Percentiles rank a stretch among this genome's conserved stretches.
Conservation (phyloP, 176 grass and related monocot species). For the Calamus simplicifolius region DNA sequence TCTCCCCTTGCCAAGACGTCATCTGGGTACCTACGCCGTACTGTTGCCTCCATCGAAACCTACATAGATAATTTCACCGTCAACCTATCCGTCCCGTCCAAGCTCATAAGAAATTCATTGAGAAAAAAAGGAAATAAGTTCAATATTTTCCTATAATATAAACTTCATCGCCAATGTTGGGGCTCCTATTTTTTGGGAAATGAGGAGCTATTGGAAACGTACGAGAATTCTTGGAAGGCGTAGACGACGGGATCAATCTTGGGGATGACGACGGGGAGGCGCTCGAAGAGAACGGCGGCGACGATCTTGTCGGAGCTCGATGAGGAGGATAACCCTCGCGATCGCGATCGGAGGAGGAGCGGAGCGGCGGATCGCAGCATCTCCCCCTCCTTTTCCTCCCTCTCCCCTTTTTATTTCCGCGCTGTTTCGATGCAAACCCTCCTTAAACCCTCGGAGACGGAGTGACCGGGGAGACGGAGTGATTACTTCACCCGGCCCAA, state of each 20-base stretch:
- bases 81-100: neutral
- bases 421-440: too few species aligned
- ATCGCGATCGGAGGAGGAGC: conserved; percentile 9
- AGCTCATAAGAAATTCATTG: neutral
- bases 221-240: conserved; percentile 97
- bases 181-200: neutral
- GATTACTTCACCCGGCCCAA: too few species aligned
- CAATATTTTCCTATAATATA: neutral
- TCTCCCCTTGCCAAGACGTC: conserved; percentile 57
- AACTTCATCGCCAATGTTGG: too few species aligned
- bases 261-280: conserved; percentile 83
- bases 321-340: conserved; percentile 32
- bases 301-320: conserved; percentile 51
- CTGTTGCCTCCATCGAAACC: conserved; percentile 92
- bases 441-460: too few species aligned
- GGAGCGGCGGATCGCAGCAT: conserved; percentile 5
- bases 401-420: too few species aligned
- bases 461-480: too few species aligned
- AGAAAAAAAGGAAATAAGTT: neutral
- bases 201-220: neutral
- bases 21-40: conserved; percentile 80
- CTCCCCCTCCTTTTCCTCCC: neutral
- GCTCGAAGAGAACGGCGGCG: conserved; percentile 81
- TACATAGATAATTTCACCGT: conserved; percentile 12
- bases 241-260: conserved; percentile 85